A percentile compares a stretch with the other conserved stretches of the same genome.
These are phyloP conservation scores for Isatis tinctoria DNA, from an alignment of 345 rosid species.

Conservation along the genomic window DNA sequence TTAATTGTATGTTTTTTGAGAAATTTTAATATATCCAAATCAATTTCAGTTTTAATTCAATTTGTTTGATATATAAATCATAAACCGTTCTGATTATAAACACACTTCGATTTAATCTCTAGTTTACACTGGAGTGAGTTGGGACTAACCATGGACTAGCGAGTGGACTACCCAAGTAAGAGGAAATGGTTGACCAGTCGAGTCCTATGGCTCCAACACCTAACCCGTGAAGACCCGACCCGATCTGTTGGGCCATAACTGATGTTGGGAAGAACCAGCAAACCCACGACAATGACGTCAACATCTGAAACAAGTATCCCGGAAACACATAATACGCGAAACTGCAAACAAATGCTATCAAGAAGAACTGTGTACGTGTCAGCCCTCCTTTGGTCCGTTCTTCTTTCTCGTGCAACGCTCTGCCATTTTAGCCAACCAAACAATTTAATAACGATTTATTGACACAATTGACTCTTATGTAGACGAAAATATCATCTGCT, in stretches of 20 bases:
- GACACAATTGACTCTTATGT: neutral
- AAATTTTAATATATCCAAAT: neutral
- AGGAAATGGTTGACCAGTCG: slow-evolving; percentile 92
- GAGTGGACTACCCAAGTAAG: slow-evolving; percentile 96
- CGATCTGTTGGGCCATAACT: slow-evolving; percentile 82
- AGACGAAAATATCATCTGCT: neutral
- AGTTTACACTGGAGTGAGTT: neutral
- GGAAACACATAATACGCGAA: slow-evolving; percentile 89
- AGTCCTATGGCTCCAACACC: slow-evolving; percentile 72
- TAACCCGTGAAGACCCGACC: slow-evolving; percentile 91
- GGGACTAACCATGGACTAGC: slow-evolving; percentile 86
- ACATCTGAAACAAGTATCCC: slow-evolving; percentile 77
- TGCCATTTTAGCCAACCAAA: slow-evolving; percentile 22
- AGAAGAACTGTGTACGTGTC: slow-evolving; percentile 80
- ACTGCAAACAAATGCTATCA: slow-evolving; percentile 78
- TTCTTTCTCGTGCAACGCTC: slow-evolving; percentile 91
- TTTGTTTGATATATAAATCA: neutral
- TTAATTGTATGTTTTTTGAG: neutral
- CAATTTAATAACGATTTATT: neutral
- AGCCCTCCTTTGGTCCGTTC: slow-evolving; percentile 64
- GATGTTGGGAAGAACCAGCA: slow-evolving; percentile 82
- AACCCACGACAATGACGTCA: slow-evolving; percentile 90
- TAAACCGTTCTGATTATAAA: neutral
- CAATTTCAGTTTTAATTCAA: neutral
- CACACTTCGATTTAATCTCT: neutral